These are phyloP conservation scores for Yamadazyma ubonensis DNA, from an alignment of 805 yeast species.

Conservation along the genomic window DNA sequence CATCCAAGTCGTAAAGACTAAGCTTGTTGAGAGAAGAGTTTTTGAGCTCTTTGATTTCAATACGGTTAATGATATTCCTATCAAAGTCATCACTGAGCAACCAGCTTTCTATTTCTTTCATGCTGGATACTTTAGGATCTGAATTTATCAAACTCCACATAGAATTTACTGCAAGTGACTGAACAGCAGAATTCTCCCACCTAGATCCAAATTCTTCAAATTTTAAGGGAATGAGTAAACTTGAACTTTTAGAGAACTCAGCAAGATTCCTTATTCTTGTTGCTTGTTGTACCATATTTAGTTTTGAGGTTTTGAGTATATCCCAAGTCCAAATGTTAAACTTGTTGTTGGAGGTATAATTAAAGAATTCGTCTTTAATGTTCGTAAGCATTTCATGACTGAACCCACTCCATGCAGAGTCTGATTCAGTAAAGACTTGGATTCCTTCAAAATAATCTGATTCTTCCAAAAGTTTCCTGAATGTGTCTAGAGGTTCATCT, in stretches of 20 bases:
- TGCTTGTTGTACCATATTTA: constrained; percentile 15
- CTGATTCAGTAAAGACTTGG: constrained; percentile 66
- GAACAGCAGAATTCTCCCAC: constrained; percentile 24
- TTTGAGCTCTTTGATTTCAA: constrained; percentile 20
- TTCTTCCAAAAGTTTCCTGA: constrained; percentile 66
- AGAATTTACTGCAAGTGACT: constrained; percentile 29
- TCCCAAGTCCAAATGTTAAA: constrained; percentile 38
- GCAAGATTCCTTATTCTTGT: constrained; percentile 48
- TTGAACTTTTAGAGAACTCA: constrained; percentile 46
- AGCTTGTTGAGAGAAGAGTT: constrained; percentile 1
- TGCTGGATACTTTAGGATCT: constrained; percentile 24
- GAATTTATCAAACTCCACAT: constrained; percentile 39
- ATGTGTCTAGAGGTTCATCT: constrained; percentile 45
- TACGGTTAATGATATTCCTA: constrained; percentile 49
- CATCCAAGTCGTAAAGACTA: constrained; percentile 7
- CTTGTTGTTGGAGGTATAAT: constrained; percentile 33
- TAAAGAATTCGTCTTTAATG: constrained; percentile 67
- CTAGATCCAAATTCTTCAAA: constrained; percentile 15
- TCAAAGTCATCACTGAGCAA: constrained; percentile 41
- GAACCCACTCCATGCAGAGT: constrained; percentile 85
- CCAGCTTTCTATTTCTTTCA: constrained; percentile 46
- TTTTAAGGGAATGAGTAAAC: constrained; percentile 57
- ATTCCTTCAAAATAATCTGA: constrained; percentile 76
- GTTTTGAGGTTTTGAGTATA: constrained; percentile 12
- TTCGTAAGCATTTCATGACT: constrained; percentile 49